A percentile compares a stretch with the other conserved stretches of the same genome.
phyloP scores from a whole-genome alignment of 2,329 filamentous ascomycete species.

The Rutstroemia sp. region DNA sequence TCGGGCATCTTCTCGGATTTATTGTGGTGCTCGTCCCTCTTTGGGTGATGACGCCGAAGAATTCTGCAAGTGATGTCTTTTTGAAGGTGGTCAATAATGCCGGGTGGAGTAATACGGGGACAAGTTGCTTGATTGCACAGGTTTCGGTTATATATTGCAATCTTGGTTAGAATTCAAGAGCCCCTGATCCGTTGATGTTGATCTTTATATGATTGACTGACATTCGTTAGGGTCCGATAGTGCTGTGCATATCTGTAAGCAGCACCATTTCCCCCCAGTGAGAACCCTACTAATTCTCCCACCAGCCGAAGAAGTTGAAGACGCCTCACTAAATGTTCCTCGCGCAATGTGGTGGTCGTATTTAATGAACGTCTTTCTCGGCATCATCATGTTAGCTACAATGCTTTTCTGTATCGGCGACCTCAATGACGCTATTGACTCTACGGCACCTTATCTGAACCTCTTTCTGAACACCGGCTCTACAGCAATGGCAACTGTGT shows the following conservation, averaged over 20 bases:
- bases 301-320: conserved; percentile 39
- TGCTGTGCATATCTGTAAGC: conserved; percentile 32
- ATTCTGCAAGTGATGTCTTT: conserved; percentile 25
- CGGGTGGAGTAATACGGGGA: conserved; percentile 29
- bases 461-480: conserved; percentile 40
- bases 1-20: conserved; percentile 39
- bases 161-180: conserved; percentile 21
- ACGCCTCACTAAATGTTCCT: conserved; percentile 40
- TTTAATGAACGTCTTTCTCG: conserved; percentile 39
- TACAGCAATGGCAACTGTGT: conserved; percentile 36
- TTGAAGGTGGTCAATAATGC: conserved; percentile 29
- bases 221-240: conserved; percentile 14
- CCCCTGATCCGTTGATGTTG: not conserved
- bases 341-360: conserved; percentile 40
- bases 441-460: conserved; percentile 31
- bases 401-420: conserved; percentile 32
- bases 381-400: conserved; percentile 33
- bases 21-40: conserved; percentile 37
- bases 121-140: conserved; percentile 33
- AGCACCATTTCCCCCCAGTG: not conserved
- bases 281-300: not conserved
- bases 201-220: not conserved
- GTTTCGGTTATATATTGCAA: conserved; percentile 25
- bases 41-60: conserved; percentile 25
- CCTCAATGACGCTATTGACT: conserved; percentile 35